phyloP scores from a whole-genome alignment of 2,329 filamentous ascomycete species.

The Scopulariopsis brevicaulis region DNA sequence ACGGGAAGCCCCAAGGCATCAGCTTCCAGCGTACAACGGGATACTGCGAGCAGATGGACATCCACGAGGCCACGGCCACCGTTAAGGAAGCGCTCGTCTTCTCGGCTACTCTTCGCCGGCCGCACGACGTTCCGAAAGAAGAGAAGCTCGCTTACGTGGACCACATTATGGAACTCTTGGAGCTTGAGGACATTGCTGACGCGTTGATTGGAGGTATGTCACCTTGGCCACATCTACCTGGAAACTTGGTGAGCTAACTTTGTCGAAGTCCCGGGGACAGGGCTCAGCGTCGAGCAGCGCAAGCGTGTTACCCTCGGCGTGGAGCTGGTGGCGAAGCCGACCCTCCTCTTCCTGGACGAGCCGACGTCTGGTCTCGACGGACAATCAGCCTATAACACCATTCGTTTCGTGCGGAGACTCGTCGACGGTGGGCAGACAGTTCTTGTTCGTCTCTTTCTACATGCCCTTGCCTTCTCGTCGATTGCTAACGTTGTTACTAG shows the following conservation, averaged over 20 bases:
- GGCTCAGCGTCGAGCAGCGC: constrained; percentile 36
- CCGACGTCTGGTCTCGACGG: constrained; percentile 40
- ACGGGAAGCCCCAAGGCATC: constrained; percentile 44
- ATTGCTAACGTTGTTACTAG: not conserved
- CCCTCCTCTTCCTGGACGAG: constrained; percentile 57
- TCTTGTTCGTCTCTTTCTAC: constrained; percentile 17
- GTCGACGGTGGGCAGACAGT: constrained; percentile 55
- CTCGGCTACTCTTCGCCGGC: constrained; percentile 54
- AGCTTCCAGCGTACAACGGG: constrained; percentile 58
- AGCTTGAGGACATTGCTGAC: constrained; percentile 52
- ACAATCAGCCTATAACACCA: constrained; percentile 23
- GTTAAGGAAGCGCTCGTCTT: constrained; percentile 58
- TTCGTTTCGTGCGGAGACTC: constrained; percentile 29
- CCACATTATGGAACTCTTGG: constrained; percentile 53
- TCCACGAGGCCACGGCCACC: constrained; percentile 54
- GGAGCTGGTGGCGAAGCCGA: constrained; percentile 58
- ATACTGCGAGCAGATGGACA: constrained; percentile 59
- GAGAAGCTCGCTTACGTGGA: constrained; percentile 60
- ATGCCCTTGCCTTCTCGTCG: not conserved
- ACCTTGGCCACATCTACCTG: constrained; percentile 28
- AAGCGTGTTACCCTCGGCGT: constrained; percentile 62
- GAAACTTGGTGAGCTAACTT: not conserved
- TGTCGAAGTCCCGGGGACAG: constrained; percentile 24
- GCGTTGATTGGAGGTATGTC: constrained; percentile 44
- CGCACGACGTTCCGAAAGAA: constrained; percentile 37